Evolutionary conservation across 768 basidiomycete species (phyloP).

Genomic region (Suillus luteus): DNA sequence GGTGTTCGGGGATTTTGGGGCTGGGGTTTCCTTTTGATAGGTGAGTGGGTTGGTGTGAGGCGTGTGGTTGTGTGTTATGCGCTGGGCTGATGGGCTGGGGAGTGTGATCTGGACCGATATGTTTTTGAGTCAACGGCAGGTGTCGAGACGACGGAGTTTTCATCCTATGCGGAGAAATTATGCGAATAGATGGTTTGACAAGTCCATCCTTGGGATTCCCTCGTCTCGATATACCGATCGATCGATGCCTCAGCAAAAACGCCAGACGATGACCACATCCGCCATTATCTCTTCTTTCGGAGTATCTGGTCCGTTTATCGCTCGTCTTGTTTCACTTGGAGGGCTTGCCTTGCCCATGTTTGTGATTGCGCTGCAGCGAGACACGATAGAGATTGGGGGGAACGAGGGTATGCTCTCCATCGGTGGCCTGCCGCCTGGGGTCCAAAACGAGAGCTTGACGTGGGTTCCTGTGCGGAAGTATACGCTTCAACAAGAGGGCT

Average conservation of each 20-base stretch:
- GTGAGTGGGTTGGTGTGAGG: no score
- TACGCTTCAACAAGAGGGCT: slow-evolving; percentile 48
- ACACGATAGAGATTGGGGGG: slow-evolving; percentile 67
- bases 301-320: slow-evolving; percentile 46
- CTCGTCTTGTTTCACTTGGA: slow-evolving; percentile 44
- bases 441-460: slow-evolving; percentile 51
- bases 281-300: slow-evolving; percentile 44
- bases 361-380: slow-evolving; percentile 65
- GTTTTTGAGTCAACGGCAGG: slow-evolving; percentile 27
- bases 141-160: slow-evolving; percentile 11
- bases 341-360: slow-evolving; percentile 49
- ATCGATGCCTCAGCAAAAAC: slow-evolving; percentile 8
- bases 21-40: slow-evolving; percentile 76
- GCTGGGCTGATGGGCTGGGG: not conserved
- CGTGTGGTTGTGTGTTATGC: no score
- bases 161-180: slow-evolving; percentile 17
- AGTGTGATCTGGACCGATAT: slow-evolving; percentile 51
- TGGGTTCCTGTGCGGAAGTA: slow-evolving; percentile 70
- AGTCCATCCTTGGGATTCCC: slow-evolving; percentile 8
- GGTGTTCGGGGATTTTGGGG: slow-evolving; percentile 69
- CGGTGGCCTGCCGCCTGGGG: slow-evolving; percentile 59
- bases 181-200: slow-evolving; percentile 24
- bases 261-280: slow-evolving; percentile 18
- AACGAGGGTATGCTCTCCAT: slow-evolving; percentile 67
- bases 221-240: slow-evolving; percentile 4